Evolutionary conservation across 2,329 filamentous ascomycete species (phyloP).

Genomic region (Verticillium dahliae): DNA sequence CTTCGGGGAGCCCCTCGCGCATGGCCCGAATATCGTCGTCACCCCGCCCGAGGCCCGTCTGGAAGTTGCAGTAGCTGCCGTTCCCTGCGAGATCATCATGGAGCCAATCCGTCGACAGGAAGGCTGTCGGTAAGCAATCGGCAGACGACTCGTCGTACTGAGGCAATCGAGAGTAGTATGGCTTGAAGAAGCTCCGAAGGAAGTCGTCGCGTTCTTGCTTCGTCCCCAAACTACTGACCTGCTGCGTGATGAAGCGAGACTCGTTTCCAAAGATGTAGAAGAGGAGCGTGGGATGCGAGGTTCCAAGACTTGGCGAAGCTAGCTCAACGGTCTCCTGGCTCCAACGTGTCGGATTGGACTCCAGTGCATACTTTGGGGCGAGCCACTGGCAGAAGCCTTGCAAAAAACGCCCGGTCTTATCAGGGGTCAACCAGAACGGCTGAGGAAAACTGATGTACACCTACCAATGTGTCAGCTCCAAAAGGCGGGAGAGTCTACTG

Average conservation of each 20-base stretch:
- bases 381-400: constrained; percentile 74
- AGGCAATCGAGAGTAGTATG: constrained; percentile 72
- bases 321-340: constrained; percentile 74
- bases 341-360: constrained; percentile 60
- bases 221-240: constrained; percentile 31
- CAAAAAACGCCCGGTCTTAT: constrained; percentile 33
- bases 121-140: constrained; percentile 55
- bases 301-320: constrained; percentile 51
- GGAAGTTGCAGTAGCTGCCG: constrained; percentile 83
- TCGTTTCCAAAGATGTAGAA: constrained; percentile 73
- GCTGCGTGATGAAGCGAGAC: constrained; percentile 45
- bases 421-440: constrained; percentile 61
- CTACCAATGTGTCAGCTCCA: constrained; percentile 15
- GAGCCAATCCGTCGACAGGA: constrained; percentile 71
- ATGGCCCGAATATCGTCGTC: constrained; percentile 66
- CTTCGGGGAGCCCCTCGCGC: constrained; percentile 54
- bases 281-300: constrained; percentile 72
- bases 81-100: constrained; percentile 72
- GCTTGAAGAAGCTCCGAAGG: constrained; percentile 62
- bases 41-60: constrained; percentile 62
- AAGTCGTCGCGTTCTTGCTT: constrained; percentile 43
- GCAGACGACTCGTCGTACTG: constrained; percentile 49
- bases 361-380: constrained; percentile 57
- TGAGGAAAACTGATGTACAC: constrained; percentile 63
- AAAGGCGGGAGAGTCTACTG: neutral